Evolutionary conservation across 148 eudicot genomes (phyloP).

Genomic region (Nepenthes gracilis): DNA sequence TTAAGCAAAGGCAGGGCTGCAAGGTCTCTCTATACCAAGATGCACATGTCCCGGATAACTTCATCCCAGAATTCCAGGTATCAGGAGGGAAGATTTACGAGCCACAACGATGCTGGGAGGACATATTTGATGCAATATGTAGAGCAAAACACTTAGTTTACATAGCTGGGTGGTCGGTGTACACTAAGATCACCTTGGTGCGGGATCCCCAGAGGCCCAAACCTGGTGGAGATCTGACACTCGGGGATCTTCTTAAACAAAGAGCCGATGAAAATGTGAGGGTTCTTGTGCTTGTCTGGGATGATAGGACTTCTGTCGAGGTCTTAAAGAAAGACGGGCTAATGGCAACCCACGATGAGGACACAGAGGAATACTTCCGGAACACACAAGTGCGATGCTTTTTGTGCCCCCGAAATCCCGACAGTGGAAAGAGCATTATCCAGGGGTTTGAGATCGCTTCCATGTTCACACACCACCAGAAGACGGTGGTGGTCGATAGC

Average conservation of each 20-base stretch:
- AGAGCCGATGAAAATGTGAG: conserved; percentile 50
- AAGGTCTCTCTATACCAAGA: conserved; percentile 53
- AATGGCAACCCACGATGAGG: conserved; percentile 79
- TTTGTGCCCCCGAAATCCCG: conserved; percentile 52
- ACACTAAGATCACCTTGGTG: conserved; percentile 40
- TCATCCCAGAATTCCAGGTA: conserved; percentile 14
- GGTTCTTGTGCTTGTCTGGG: conserved; percentile 80
- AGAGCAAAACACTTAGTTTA: conserved; percentile 54
- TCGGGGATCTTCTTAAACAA: conserved; percentile 50
- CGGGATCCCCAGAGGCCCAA: conserved; percentile 31
- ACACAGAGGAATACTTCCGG: conserved; percentile 42
- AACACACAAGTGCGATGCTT: conserved; percentile 48
- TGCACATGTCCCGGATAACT: conserved; percentile 43
- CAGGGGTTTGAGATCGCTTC: conserved; percentile 44
- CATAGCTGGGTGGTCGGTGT: conserved; percentile 77
- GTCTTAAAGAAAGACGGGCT: conserved; percentile 46
- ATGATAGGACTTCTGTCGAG: conserved; percentile 61
- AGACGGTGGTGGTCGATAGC: conserved; percentile 51
- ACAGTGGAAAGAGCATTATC: conserved; percentile 31
- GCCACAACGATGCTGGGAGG: conserved; percentile 62
- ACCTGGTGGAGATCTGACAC: conserved; percentile 16
- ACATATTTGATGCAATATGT: conserved; percentile 53
- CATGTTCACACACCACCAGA: conserved; percentile 86
- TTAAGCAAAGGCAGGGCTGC: conserved; percentile 55
- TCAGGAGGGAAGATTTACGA: conserved; percentile 20